These are phyloP conservation scores for Cadophora sp. DNA, from an alignment of 2,329 filamentous ascomycete genomes.

Conservation along the genomic window DNA sequence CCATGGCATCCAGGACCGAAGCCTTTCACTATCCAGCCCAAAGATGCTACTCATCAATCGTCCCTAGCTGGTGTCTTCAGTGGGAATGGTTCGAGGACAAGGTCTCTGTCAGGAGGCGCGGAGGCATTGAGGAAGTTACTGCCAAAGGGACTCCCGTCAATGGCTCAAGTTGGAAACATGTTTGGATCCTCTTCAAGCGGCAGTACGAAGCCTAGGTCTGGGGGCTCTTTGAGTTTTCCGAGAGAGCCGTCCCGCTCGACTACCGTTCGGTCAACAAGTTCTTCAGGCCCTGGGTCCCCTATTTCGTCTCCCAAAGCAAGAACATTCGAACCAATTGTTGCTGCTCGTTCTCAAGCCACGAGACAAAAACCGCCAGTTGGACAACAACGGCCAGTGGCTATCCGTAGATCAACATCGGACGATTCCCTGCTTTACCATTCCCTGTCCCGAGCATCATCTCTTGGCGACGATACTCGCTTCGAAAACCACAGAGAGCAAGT, in stretches of 20 bases:
- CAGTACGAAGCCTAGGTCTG: slow-evolving; percentile 26
- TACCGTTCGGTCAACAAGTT: slow-evolving; percentile 14
- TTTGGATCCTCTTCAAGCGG: slow-evolving; percentile 37
- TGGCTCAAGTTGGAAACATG: slow-evolving; percentile 41
- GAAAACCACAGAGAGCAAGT: slow-evolving; percentile 82
- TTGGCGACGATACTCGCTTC: slow-evolving; percentile 85
- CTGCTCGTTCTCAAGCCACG: slow-evolving; percentile 22
- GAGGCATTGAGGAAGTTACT: slow-evolving; percentile 62
- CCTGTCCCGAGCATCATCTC: slow-evolving; percentile 78
- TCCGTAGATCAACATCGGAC: slow-evolving; percentile 74
- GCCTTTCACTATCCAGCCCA: slow-evolving; percentile 44
- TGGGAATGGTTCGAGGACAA: slow-evolving; percentile 47
- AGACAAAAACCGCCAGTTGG: slow-evolving; percentile 16
- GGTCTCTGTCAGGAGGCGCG: slow-evolving; percentile 62
- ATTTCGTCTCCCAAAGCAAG: slow-evolving; percentile 18
- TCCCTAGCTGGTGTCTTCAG: slow-evolving; percentile 54
- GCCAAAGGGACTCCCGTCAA: slow-evolving; percentile 61
- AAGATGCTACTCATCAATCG: slow-evolving; percentile 44
- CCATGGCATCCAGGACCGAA: slow-evolving; percentile 54
- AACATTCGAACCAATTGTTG: slow-evolving; percentile 27
- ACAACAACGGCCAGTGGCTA: slow-evolving; percentile 24
- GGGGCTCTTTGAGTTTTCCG: slow-evolving; percentile 21
- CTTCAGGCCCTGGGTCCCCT: slow-evolving; percentile 21
- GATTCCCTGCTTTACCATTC: slow-evolving; percentile 79
- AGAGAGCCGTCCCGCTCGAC: slow-evolving; percentile 10